A percentile compares a stretch with the other conserved stretches of the same genome.
Evolutionary conservation across 768 basidiomycete species (phyloP).

Genomic region (Lactarius evosmus): DNA sequence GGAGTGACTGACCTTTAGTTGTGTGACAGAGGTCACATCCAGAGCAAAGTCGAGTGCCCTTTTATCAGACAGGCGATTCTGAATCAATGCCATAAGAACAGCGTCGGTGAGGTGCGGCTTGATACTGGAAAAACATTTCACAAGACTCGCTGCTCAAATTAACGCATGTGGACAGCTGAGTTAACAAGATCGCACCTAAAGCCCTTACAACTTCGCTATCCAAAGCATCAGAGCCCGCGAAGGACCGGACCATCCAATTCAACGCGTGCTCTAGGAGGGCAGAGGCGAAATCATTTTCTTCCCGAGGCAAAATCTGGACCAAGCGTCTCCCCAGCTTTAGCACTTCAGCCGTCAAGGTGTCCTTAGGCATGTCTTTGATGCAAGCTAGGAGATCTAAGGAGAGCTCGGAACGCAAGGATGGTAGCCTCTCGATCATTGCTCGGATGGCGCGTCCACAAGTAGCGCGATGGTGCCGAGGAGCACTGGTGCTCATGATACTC

Average conservation of each 20-base stretch:
- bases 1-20: constrained; percentile 56
- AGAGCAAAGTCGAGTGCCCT: constrained; percentile 33
- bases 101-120: constrained; percentile 62
- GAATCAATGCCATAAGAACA: constrained; percentile 59
- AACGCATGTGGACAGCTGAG: neutral
- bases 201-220: constrained; percentile 2
- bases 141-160: constrained; percentile 21
- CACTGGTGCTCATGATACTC: constrained; percentile 16
- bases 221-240: constrained; percentile 12
- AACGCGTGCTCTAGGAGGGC: constrained; percentile 13
- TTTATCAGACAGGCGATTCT: constrained; percentile 49
- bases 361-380: constrained; percentile 12
- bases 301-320: constrained; percentile 5
- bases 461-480: constrained; percentile 8
- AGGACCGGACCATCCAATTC: constrained; percentile 12
- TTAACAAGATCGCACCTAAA: constrained; percentile 11
- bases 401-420: constrained; percentile 15
- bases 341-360: constrained; percentile 9
- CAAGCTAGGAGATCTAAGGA: constrained; percentile 10
- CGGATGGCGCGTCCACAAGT: constrained; percentile 16
- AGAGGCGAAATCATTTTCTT: constrained; percentile 7
- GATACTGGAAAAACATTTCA: constrained; percentile 36
- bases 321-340: constrained; percentile 9
- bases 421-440: constrained; percentile 8
- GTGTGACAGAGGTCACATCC: constrained; percentile 29